Evolutionary conservation across 164 flowering plant genomes (phyloP).

Genomic region (Vitis rupestris): DNA sequence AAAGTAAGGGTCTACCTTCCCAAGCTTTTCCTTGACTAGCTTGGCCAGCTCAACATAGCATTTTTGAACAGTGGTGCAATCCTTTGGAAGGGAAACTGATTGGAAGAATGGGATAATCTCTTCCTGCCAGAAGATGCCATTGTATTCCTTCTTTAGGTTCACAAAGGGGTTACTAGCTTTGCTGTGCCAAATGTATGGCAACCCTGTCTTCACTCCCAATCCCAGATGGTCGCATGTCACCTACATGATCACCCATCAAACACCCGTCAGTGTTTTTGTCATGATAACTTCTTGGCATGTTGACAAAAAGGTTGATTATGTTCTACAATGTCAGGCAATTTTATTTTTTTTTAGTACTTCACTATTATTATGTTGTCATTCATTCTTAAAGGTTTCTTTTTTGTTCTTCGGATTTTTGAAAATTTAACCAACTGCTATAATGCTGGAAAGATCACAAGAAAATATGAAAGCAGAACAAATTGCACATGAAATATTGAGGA

Average conservation of each 20-base stretch:
- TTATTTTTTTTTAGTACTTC: no score
- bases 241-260: constrained; percentile 13
- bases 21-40: constrained; percentile 50
- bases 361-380: no score
- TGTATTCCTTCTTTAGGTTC: constrained; percentile 55
- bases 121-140: constrained; percentile 65
- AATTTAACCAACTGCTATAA: not conserved
- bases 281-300: no score
- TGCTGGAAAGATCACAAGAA: not conserved
- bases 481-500: not conserved
- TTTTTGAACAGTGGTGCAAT: constrained; percentile 47
- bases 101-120: constrained; percentile 61
- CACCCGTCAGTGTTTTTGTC: not conserved
- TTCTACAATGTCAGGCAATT: no score
- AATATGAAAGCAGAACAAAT: not conserved
- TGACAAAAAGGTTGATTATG: not conserved
- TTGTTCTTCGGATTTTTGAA: no score
- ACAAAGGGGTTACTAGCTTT: constrained; percentile 64
- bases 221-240: constrained; percentile 57
- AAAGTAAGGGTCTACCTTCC: constrained; percentile 42
- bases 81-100: constrained; percentile 35
- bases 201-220: constrained; percentile 48
- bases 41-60: constrained; percentile 52
- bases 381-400: no score
- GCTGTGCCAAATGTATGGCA: constrained; percentile 60